A percentile compares a stretch with the other conserved stretches of the same genome.
These are phyloP conservation scores for Ogataea ramenticola DNA, from an alignment of 805 yeast species.

Conservation along the genomic window DNA sequence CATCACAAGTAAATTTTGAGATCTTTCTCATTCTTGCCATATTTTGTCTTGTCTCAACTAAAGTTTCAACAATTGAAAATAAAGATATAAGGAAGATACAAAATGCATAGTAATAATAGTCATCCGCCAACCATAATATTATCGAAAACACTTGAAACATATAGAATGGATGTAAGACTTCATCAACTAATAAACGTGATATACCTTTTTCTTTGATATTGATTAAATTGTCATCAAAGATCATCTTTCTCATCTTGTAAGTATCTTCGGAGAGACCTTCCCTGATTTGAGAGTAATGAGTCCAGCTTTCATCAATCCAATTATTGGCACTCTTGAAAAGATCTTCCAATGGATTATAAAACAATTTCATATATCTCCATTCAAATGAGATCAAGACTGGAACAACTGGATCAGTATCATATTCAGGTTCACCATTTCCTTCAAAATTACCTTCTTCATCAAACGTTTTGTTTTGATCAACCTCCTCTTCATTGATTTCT, in stretches of 20 bases:
- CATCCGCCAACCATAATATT: slow-evolving; percentile 85
- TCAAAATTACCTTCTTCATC: slow-evolving; percentile 10
- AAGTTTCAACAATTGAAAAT: slow-evolving; percentile 69
- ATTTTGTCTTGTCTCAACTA: slow-evolving; percentile 78
- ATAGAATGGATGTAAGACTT: slow-evolving; percentile 91
- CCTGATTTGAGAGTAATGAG: slow-evolving; percentile 42
- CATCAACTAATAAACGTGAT: slow-evolving; percentile 64
- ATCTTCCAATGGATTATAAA: slow-evolving; percentile 84
- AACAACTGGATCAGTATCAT: slow-evolving; percentile 53
- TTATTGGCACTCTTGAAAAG: slow-evolving; percentile 74
- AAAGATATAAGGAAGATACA: slow-evolving; percentile 87
- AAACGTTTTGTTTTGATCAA: slow-evolving; percentile 20
- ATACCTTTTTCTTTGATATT: slow-evolving; percentile 70
- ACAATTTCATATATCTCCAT: slow-evolving; percentile 76
- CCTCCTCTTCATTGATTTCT: slow-evolving; percentile 7
- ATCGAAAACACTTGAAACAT: slow-evolving; percentile 92
- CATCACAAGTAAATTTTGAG: slow-evolving; percentile 68
- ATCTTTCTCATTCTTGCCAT: slow-evolving; percentile 65
- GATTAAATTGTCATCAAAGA: slow-evolving; percentile 74
- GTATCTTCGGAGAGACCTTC: slow-evolving; percentile 67
- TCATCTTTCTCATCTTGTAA: slow-evolving; percentile 59
- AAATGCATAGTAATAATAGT: slow-evolving; percentile 86
- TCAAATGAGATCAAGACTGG: slow-evolving; percentile 66
- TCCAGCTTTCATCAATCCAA: slow-evolving; percentile 86
- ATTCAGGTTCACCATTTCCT: slow-evolving; percentile 3